These are phyloP conservation scores for Leptomonas seymouri DNA, from an alignment of 208 protist species.

Conservation along the genomic window DNA sequence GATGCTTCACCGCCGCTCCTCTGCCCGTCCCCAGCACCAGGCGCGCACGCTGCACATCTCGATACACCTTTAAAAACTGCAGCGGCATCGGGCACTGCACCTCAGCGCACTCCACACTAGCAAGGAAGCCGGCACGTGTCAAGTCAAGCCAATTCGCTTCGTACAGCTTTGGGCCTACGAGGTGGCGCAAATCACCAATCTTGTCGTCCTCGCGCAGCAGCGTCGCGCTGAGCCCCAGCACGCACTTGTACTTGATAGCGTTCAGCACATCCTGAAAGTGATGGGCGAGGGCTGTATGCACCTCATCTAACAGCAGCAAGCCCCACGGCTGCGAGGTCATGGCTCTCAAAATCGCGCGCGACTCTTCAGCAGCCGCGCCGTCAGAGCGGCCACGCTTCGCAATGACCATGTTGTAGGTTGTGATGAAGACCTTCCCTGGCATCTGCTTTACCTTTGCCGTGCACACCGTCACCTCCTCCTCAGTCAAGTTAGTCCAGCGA, in stretches of 20 bases:
- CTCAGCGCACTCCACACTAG: conserved; percentile 97
- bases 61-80: conserved; percentile 68
- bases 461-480: conserved; percentile 82
- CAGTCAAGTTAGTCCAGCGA: conserved; percentile 87
- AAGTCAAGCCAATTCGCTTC: conserved; percentile 99
- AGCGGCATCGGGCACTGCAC: conserved; percentile 97
- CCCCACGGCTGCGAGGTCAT: conserved; percentile 94
- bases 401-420: conserved; percentile 99
- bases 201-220: conserved; percentile 98
- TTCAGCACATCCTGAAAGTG: conserved; percentile 97
- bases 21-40: conserved; percentile 13
- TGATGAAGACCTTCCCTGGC: conserved; percentile 95
- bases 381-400: conserved; percentile 56
- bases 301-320: conserved; percentile 99
- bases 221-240: conserved; percentile 98
- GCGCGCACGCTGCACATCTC: conserved; percentile 27
- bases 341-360: conserved; percentile 70
- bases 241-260: conserved; percentile 95
- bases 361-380: conserved; percentile 56
- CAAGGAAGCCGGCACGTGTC: conserved; percentile 95
- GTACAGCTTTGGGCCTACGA: conserved; percentile 99
- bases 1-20: not conserved
- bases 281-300: conserved; percentile 97
- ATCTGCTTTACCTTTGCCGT: conserved; percentile 83
- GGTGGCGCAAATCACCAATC: conserved; percentile 97